Evolutionary conservation across 2,329 filamentous ascomycete species (phyloP).

Genomic region (Aspergillaceae sp.): DNA sequence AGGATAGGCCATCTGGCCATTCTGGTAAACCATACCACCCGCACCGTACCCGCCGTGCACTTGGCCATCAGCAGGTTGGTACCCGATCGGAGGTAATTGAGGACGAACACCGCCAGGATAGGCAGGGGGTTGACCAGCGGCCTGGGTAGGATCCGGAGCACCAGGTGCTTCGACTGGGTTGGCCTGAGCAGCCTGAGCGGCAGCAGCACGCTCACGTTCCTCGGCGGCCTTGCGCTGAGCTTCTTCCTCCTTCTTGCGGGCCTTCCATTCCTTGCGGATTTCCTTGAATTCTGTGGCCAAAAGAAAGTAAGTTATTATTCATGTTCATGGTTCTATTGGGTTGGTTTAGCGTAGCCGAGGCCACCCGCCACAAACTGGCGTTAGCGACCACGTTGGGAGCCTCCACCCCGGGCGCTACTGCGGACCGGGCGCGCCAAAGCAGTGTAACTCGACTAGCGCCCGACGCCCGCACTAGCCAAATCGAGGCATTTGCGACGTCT

Average conservation of each 20-base stretch:
- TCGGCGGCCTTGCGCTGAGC: constrained; percentile 81
- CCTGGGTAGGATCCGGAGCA: constrained; percentile 40
- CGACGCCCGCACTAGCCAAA: constrained; percentile 32
- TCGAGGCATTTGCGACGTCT: constrained; percentile 28
- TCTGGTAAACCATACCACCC: constrained; percentile 40
- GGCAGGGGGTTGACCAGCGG: constrained; percentile 30
- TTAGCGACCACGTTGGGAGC: constrained; percentile 26
- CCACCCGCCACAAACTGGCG: not conserved
- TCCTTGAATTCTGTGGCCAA: constrained; percentile 80
- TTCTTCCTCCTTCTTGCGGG: constrained; percentile 98
- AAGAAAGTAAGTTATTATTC: not conserved
- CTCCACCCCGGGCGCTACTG: constrained; percentile 45
- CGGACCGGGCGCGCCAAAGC: constrained; percentile 43
- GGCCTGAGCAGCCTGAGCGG: constrained; percentile 43
- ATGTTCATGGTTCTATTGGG: not conserved
- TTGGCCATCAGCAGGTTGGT: constrained; percentile 51
- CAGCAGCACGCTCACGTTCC: constrained; percentile 63
- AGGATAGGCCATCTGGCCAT: constrained; percentile 41
- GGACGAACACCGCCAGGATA: constrained; percentile 48
- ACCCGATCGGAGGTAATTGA: constrained; percentile 68
- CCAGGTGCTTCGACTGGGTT: constrained; percentile 40
- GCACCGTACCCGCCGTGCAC: constrained; percentile 56
- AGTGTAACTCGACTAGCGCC: constrained; percentile 41
- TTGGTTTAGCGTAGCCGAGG: constrained; percentile 2
- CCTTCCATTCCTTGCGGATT: constrained; percentile 98